Evolutionary conservation across 164 flowering plant species (phyloP), one percentile per base, ranked within the genome.

Genomic region (Umbilicus rupestris): DNA sequence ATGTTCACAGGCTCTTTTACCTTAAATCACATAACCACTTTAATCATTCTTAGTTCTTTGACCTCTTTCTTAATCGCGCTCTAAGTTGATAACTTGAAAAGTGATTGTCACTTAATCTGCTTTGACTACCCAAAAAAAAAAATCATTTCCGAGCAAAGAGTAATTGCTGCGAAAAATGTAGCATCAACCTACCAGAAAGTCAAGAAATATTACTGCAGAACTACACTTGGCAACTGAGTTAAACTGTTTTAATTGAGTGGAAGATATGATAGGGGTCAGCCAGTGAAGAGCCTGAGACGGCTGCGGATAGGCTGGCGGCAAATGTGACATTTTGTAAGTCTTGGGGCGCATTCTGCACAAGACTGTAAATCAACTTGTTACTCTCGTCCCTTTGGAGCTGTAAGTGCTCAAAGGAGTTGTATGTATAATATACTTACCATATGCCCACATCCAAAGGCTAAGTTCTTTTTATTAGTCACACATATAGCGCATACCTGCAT

Each of bases 361-460:
- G 84, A 78, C 85, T 84, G 83, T 73, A 62, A 29, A 7, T 12
- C 42, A 19, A 52, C 16, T 39, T 62, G 14, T n/a, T 33, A 58
- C 22, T 17, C 20, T 63, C 5, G 64, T 2, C n/a, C 58, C 29
- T 22, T 0, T 7, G 19, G 2, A 8, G 7, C 11, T 9, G 41
- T n/a, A 24, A 55, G 49, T 19, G 31, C 6, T 31, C 11, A 20
- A 62, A 62, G 17, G 2, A 57, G 17, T 29, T 49, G 55, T 7
- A 64, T 3, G 28, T 12, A 55, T 11, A 26, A 26, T 55, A 11
- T 14, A 59, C 83, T 75, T 68, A 86, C 90, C 87, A 70, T 47
- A 75, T 86, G 88, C 9, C 88, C 88, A 64, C 90, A 84, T 39
- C 74, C 74, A 44, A 86, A 86, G 46, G 90, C 90, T 82, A 82